These are phyloP conservation scores for Hibiscus tridactylites DNA, from an alignment of 345 rosid genomes.

Conservation along the genomic window DNA sequence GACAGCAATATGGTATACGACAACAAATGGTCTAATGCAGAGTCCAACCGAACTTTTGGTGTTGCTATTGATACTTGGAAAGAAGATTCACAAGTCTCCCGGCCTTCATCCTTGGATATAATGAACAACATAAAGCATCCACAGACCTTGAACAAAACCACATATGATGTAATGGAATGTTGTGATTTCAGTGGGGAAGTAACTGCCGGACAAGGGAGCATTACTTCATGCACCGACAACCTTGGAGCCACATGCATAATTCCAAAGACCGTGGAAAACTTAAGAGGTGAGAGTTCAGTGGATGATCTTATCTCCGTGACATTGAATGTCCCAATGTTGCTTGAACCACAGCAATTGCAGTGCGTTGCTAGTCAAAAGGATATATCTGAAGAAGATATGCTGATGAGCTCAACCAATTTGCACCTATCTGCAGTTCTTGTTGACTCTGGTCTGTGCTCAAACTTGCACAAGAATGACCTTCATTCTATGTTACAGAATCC, in stretches of 20 bases:
- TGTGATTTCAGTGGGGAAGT: constrained; percentile 15
- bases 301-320: constrained; percentile 24
- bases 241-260: constrained; percentile 21
- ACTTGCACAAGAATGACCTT: constrained; percentile 8
- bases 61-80: constrained; percentile 19
- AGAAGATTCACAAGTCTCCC: constrained; percentile 17
- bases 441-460: constrained; percentile 13
- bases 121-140: constrained; percentile 16
- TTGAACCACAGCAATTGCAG: constrained; percentile 17
- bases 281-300: constrained; percentile 16
- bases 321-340: constrained; percentile 12
- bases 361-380: constrained; percentile 24
- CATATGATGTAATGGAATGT: constrained; percentile 7
- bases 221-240: constrained; percentile 12
- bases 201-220: constrained; percentile 17
- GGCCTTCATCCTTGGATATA: constrained; percentile 19
- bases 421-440: neutral
- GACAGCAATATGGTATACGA: constrained; percentile 15
- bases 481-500: constrained; percentile 8
- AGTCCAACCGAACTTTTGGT: constrained; percentile 17
- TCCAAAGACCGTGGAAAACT: constrained; percentile 7
- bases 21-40: constrained; percentile 14
- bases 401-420: constrained; percentile 4
- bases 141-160: constrained; percentile 5
- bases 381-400: constrained; percentile 2